phyloP scores from a whole-genome alignment of 345 rosid species.

The Corymbia maculata region DNA sequence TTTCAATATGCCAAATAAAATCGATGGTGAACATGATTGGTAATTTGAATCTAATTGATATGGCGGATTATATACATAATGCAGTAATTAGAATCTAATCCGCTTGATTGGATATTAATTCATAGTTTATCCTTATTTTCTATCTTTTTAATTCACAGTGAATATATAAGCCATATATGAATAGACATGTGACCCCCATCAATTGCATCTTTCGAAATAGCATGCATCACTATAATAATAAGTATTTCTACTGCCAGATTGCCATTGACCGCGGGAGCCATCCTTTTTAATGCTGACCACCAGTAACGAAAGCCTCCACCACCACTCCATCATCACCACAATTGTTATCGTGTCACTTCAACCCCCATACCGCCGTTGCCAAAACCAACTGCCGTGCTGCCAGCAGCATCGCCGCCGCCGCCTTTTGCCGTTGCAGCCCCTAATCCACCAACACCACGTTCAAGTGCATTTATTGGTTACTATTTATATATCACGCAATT shows the following conservation, averaged over 20 bases:
- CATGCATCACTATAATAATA: neutral
- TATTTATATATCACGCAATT: neutral
- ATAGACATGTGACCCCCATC: neutral
- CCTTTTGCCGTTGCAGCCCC: neutral
- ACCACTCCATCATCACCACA: neutral
- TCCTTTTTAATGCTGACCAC: neutral
- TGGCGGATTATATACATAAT: neutral
- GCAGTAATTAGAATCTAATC: neutral
- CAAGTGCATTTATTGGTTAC: neutral
- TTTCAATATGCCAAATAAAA: neutral
- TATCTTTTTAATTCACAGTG: neutral
- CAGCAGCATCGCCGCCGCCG: neutral
- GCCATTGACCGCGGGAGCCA: neutral
- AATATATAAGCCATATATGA: neutral
- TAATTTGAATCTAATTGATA: neutral
- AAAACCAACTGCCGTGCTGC: neutral
- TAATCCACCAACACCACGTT: neutral
- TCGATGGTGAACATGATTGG: neutral
- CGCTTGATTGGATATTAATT: neutral
- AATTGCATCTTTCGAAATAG: too few relatives aligned
- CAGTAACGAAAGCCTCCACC: neutral
- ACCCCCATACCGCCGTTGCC: neutral
- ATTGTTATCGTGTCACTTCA: neutral
- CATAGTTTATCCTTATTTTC: neutral
- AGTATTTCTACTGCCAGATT: neutral